A percentile compares a stretch with the other conserved stretches of the same genome.
Conservation (phyloP, 371 early-diverging fungal genomes). For the Mortierella sp. region DNA sequence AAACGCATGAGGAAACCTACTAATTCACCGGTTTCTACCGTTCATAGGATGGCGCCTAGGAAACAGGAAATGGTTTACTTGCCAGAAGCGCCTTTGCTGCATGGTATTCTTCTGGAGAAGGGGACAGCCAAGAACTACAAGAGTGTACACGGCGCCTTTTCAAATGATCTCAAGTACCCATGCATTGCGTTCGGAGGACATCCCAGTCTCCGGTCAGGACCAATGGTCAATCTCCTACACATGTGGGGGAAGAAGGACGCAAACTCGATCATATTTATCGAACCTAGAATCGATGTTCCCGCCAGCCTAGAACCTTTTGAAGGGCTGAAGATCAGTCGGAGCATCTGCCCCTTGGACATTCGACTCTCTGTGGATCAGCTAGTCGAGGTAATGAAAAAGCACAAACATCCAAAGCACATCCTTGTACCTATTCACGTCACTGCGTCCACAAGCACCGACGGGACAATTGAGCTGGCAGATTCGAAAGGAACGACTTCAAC, state of each 20-base stretch:
- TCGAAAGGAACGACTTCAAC: conserved; percentile 33
- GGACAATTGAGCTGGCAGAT: conserved; percentile 26
- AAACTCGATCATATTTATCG: conserved; percentile 59
- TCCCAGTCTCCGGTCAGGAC: conserved; percentile 57
- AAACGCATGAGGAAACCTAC: no score
- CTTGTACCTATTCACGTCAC: conserved; percentile 37
- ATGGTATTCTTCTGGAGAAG: conserved; percentile 62
- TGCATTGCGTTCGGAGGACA: conserved; percentile 77
- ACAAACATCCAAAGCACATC: conserved; percentile 37
- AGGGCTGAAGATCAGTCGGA: conserved; percentile 31
- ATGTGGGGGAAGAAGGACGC: conserved; percentile 58
- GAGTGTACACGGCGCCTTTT: conserved; percentile 55
- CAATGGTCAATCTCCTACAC: conserved; percentile 55
- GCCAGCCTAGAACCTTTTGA: conserved; percentile 40
- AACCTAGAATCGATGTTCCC: conserved; percentile 39
- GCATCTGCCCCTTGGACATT: conserved; percentile 35
- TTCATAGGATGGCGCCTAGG: conserved; percentile 69
- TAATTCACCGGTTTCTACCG: background rate
- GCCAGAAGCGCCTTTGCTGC: conserved; percentile 66
- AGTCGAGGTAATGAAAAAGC: conserved; percentile 41
- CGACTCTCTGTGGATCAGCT: conserved; percentile 48
- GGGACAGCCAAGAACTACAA: conserved; percentile 56
- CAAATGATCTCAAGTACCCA: conserved; percentile 60
- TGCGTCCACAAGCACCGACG: conserved; percentile 15
- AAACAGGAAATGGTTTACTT: conserved; percentile 67